A percentile compares a stretch with the other conserved stretches of the same genome.
Evolutionary conservation across 306 rosid genomes (phyloP).

Genomic region (Ziziphus jujuba): DNA sequence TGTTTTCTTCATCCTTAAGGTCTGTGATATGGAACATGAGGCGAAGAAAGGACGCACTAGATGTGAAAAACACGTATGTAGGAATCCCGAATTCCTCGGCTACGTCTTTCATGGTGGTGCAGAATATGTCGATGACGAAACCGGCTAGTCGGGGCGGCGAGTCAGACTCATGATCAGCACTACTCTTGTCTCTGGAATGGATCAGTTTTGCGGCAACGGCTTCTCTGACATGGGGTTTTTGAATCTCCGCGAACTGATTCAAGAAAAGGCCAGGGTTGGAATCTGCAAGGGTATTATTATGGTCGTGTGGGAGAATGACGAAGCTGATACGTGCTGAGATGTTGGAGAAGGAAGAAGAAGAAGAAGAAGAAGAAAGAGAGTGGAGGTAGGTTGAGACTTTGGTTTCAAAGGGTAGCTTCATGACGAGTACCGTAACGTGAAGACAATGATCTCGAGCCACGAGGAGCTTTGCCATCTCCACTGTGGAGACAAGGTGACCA

Average conservation of each 20-base stretch:
- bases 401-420: too few species aligned
- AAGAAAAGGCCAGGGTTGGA: not conserved
- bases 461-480: slow-evolving; percentile 27
- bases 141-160: slow-evolving; percentile 42
- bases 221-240: slow-evolving; percentile 4
- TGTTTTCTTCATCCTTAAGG: not conserved
- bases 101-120: slow-evolving; percentile 45
- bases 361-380: not conserved
- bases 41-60: slow-evolving; percentile 12
- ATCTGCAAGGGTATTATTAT: not conserved
- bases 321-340: not conserved
- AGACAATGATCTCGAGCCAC: slow-evolving; percentile 13
- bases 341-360: not conserved
- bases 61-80: slow-evolving; percentile 37
- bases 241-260: not conserved
- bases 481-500: slow-evolving; percentile 18
- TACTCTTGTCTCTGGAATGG: too few species aligned
- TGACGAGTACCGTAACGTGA: slow-evolving; percentile 14
- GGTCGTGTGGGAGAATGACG: slow-evolving; percentile 6
- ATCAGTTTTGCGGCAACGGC: slow-evolving; percentile 2
- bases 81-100: slow-evolving; percentile 52
- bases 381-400: not conserved
- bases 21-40: slow-evolving; percentile 22
- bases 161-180: not conserved
- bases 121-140: slow-evolving; percentile 63